Evolutionary conservation across 768 basidiomycete genomes (phyloP).

Genomic region (Lentinula lateritia): DNA sequence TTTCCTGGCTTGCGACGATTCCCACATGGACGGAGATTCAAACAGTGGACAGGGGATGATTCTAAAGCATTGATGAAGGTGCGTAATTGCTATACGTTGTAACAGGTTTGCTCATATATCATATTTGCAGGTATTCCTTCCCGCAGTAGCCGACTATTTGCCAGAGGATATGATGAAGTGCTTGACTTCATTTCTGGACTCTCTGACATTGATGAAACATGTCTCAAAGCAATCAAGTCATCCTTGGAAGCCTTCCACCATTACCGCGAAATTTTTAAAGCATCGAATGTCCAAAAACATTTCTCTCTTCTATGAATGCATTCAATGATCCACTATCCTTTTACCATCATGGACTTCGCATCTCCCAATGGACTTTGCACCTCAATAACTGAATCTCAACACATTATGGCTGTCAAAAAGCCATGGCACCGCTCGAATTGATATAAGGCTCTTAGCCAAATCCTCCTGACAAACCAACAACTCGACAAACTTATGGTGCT

Average conservation of each 20-base stretch:
- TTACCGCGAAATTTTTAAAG: conserved; percentile 9
- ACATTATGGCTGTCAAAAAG: conserved; percentile 13
- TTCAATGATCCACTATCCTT: conserved; percentile 13
- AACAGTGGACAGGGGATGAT: conserved; percentile 18
- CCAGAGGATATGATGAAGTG: conserved; percentile 14
- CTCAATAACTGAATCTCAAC: conserved; percentile 12
- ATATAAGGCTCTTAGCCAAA: conserved; percentile 10
- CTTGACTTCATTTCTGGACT: conserved; percentile 22
- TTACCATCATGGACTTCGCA: conserved; percentile 11
- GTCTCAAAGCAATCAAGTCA: conserved; percentile 11
- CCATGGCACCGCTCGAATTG: conserved; percentile 12
- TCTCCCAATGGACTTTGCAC: conserved; percentile 17
- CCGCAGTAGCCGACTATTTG: conserved; percentile 17
- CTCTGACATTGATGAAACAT: conserved; percentile 12
- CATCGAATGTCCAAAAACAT: neutral
- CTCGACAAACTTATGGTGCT: conserved; percentile 7
- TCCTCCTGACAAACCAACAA: conserved; percentile 9
- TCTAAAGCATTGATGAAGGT: conserved; percentile 20
- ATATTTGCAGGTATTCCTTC: conserved; percentile 16
- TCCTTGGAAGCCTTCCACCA: conserved; percentile 9
- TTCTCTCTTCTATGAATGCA: conserved; percentile 15
- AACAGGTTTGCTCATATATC: neutral
- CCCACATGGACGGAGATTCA: conserved; percentile 13
- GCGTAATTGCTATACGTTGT: neutral
- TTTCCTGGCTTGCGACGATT: conserved; percentile 11